A percentile compares a stretch with the other conserved stretches of the same genome.
Evolutionary conservation across 129 eudicot species (phyloP).

Genomic region (Gnaphalium uliginosum): DNA sequence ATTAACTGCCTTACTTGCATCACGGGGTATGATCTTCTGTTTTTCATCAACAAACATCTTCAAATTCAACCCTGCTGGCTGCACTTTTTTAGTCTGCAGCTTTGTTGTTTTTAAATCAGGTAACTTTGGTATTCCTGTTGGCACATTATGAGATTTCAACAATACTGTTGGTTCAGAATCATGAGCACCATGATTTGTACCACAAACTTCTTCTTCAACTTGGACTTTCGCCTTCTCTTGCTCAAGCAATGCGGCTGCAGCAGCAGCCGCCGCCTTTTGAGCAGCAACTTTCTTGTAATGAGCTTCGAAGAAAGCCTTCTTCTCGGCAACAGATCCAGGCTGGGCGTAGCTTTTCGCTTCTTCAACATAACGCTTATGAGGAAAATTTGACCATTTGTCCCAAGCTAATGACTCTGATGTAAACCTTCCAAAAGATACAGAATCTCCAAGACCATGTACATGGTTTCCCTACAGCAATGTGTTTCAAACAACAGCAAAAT

Average conservation of each 20-base stretch:
- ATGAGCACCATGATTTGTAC: constrained; percentile 24
- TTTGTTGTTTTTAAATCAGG: constrained; percentile 2
- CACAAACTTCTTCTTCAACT: constrained; percentile 26
- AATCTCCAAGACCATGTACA: constrained; percentile 62
- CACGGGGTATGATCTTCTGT: constrained; percentile 22
- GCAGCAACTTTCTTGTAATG: constrained; percentile 93
- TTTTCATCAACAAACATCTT: constrained; percentile 19
- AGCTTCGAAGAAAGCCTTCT: constrained; percentile 95
- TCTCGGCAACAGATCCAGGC: constrained; percentile 92
- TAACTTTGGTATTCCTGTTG: constrained; percentile 17
- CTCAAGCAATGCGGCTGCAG: constrained; percentile 61
- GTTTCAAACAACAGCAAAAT: constrained; percentile 4
- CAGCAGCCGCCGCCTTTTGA: constrained; percentile 56
- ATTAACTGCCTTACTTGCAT: constrained; percentile 16
- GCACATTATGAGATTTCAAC: constrained; percentile 3
- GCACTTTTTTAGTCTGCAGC: constrained; percentile 6
- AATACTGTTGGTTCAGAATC: constrained; percentile 21
- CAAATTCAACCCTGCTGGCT: constrained; percentile 7
- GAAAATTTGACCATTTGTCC: constrained; percentile 87
- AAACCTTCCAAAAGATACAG: constrained; percentile 87
- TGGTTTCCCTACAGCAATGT: constrained; percentile 52
- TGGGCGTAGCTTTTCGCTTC: constrained; percentile 83
- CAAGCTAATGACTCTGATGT: constrained; percentile 75
- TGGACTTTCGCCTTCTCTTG: constrained; percentile 42
- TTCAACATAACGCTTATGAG: constrained; percentile 73